Evolutionary conservation across 2,329 filamentous ascomycete species (phyloP).

Genomic region (Thermomyces lanuginosus): DNA sequence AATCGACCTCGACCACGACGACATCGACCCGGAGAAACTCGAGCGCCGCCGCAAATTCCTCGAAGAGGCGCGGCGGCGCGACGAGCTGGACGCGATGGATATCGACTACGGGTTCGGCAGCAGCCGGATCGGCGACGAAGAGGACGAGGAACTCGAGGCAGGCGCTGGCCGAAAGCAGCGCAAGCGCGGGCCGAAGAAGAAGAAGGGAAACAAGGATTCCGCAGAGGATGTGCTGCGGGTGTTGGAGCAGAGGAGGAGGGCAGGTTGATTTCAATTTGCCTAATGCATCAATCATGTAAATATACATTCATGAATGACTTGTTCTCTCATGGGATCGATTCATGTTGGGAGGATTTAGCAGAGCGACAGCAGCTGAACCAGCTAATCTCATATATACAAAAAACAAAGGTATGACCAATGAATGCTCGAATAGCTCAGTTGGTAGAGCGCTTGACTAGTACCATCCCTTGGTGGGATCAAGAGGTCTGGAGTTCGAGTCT

Average conservation of each 20-base stretch:
- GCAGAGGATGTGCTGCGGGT: slow-evolving; percentile 65
- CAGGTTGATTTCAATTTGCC: too few relatives aligned
- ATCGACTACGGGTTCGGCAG: slow-evolving; percentile 90
- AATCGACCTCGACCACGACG: slow-evolving; percentile 19
- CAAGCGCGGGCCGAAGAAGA: slow-evolving; percentile 40
- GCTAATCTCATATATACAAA: too few relatives aligned
- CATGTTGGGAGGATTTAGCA: too few relatives aligned
- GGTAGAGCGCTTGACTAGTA: too few relatives aligned
- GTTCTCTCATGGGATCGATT: too few relatives aligned
- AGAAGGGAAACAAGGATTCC: slow-evolving; percentile 44
- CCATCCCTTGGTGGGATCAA: too few relatives aligned
- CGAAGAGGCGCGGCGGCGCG: slow-evolving; percentile 36
- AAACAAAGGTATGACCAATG: too few relatives aligned
- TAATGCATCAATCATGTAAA: too few relatives aligned
- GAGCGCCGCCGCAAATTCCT: slow-evolving; percentile 61
- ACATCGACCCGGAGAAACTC: slow-evolving; percentile 44
- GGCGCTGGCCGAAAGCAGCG: slow-evolving; percentile 24
- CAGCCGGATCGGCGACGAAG: slow-evolving; percentile 73
- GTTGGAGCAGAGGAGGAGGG: slow-evolving; percentile 49
- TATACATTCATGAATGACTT: too few relatives aligned
- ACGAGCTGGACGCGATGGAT: slow-evolving; percentile 71
- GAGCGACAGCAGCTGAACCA: too few relatives aligned
- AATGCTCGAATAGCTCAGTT: too few relatives aligned
- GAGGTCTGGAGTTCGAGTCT: too few relatives aligned
- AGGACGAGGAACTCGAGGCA: slow-evolving; percentile 48